Conservation (phyloP, 2,329 filamentous ascomycete species). For the Xylaria sp. region DNA sequence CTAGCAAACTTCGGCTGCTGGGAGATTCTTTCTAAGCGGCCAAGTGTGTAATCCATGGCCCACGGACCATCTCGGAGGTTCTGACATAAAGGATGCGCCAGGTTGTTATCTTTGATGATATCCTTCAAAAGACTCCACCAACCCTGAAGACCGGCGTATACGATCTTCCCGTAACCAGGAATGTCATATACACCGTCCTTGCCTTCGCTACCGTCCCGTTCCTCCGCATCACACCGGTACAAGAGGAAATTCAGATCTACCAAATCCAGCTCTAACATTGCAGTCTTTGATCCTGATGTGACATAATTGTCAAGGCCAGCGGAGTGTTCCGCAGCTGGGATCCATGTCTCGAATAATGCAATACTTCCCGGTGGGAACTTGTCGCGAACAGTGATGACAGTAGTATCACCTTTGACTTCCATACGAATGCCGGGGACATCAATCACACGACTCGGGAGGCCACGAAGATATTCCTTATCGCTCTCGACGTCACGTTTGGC, state of each 20-base stretch:
- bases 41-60: slow-evolving; percentile 88
- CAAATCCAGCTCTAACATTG: slow-evolving; percentile 79
- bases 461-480: slow-evolving; percentile 78
- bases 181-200: slow-evolving; percentile 90
- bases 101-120: slow-evolving; percentile 87
- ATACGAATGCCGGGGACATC: slow-evolving; percentile 79
- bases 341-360: slow-evolving; percentile 95
- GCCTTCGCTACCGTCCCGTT: slow-evolving; percentile 79
- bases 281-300: slow-evolving; percentile 80
- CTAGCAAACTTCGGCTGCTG: slow-evolving; percentile 70
- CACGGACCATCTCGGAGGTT: slow-evolving; percentile 92
- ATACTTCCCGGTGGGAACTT: slow-evolving; percentile 94
- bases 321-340: slow-evolving; percentile 86
- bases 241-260: slow-evolving; percentile 91
- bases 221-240: slow-evolving; percentile 92
- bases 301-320: slow-evolving; percentile 87
- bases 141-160: slow-evolving; percentile 96
- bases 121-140: slow-evolving; percentile 95
- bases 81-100: slow-evolving; percentile 92
- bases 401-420: slow-evolving; percentile 77
- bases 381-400: slow-evolving; percentile 81
- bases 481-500: slow-evolving; percentile 71
- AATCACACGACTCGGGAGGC: slow-evolving; percentile 84
- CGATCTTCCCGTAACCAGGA: slow-evolving; percentile 82
- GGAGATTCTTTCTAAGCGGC: slow-evolving; percentile 78